phyloP scores from a whole-genome alignment of 1,284 basidiomycete genomes.

The Fomes fomentarius region DNA sequence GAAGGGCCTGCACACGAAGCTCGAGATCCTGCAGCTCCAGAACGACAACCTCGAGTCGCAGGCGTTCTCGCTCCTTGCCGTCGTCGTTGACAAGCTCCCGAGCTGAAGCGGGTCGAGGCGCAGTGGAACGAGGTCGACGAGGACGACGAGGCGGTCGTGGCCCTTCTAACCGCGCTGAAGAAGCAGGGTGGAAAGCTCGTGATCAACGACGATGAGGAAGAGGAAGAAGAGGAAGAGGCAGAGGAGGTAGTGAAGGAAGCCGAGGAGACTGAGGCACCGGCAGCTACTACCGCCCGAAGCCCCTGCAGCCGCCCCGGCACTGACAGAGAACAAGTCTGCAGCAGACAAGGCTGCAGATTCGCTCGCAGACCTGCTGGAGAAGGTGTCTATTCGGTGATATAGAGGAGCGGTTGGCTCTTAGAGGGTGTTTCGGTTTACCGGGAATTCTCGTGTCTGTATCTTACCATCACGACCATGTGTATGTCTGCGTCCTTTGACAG shows the following conservation, averaged over 20 bases:
- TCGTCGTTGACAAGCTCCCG: constrained; percentile 64
- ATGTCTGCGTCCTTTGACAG: neutral
- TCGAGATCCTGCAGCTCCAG: constrained; percentile 82
- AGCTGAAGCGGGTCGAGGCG: constrained; percentile 73
- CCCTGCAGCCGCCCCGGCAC: constrained; percentile 14
- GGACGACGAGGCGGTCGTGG: constrained; percentile 70
- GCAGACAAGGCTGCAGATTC: constrained; percentile 48
- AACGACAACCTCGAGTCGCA: constrained; percentile 87
- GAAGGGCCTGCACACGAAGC: constrained; percentile 73
- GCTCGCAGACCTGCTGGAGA: constrained; percentile 65
- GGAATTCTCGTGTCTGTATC: constrained; percentile 21
- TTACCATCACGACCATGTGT: constrained; percentile 8
- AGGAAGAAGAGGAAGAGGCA: constrained; percentile 79
- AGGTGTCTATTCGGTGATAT: constrained; percentile 46
- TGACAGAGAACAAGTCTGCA: constrained; percentile 27
- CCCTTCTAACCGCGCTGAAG: constrained; percentile 67
- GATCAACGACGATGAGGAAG: constrained; percentile 72
- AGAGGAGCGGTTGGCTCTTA: constrained; percentile 4
- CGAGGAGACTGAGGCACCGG: constrained; percentile 28
- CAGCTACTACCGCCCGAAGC: constrained; percentile 38
- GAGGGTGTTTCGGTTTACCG: constrained; percentile 1
- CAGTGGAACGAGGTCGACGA: constrained; percentile 89
- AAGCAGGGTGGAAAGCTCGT: constrained; percentile 67
- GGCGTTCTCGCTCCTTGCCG: constrained; percentile 70
- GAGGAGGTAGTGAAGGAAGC: constrained; percentile 50